Evolutionary conservation across 2,329 filamentous ascomycete genomes (phyloP).

Genomic region (Celoporthe dispersa): DNA sequence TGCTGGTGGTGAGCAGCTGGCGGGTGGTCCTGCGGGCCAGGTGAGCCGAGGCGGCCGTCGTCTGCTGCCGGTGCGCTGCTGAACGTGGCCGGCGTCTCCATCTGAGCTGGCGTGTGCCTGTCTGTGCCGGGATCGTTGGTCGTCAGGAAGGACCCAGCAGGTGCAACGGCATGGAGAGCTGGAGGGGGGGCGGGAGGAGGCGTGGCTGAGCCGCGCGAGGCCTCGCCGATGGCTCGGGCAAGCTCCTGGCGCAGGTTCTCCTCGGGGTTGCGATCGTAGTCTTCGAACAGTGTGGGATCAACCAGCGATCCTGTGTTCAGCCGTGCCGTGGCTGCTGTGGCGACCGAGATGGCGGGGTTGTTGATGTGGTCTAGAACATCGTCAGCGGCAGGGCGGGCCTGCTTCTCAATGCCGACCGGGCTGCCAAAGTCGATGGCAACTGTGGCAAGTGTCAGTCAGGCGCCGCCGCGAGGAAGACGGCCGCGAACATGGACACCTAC

Average conservation of each 20-base stretch:
- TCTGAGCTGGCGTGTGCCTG: not conserved
- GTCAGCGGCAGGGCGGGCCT: constrained; percentile 53
- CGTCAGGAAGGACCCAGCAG: constrained; percentile 12
- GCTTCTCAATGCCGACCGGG: constrained; percentile 53
- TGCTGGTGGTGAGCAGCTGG: not conserved
- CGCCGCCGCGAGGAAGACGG: too few relatives aligned
- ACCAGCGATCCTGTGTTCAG: constrained; percentile 56
- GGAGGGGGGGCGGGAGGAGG: constrained; percentile 23
- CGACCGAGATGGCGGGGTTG: constrained; percentile 58
- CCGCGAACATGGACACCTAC: constrained; percentile 38
- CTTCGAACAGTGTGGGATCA: constrained; percentile 51
- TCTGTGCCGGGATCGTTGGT: constrained; percentile 13
- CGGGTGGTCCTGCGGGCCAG: not conserved
- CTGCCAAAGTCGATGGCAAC: constrained; percentile 30
- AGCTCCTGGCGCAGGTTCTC: constrained; percentile 25
- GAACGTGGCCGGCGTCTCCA: constrained; percentile 32
- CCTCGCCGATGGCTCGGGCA: constrained; percentile 22
- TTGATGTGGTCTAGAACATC: constrained; percentile 43
- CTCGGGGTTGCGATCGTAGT: constrained; percentile 29
- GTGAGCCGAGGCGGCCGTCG: not conserved
- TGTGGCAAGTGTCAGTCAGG: constrained; percentile 4
- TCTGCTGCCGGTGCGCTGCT: constrained; percentile 29
- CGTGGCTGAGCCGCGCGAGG: constrained; percentile 28
- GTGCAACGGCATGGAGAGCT: constrained; percentile 13
- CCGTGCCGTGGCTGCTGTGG: constrained; percentile 60